Conservation (phyloP, 2,329 filamentous ascomycete genomes). For the Calonectria pauciramosa region DNA sequence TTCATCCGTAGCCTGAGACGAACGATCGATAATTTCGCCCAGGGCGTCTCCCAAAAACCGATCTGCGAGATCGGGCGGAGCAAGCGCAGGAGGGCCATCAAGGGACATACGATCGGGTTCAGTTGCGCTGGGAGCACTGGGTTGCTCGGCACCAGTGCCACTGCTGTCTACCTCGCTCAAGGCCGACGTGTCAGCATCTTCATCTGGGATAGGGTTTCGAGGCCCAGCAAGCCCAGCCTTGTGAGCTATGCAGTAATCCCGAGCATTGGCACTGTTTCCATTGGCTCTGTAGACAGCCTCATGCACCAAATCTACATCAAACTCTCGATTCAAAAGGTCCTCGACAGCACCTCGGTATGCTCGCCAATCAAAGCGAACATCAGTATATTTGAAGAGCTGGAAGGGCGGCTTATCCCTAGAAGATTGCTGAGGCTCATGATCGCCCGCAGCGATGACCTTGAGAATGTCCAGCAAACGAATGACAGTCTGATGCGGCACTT, state of each 20-base stretch:
- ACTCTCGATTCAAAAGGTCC: slow-evolving; percentile 50
- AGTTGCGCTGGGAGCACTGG: slow-evolving; percentile 38
- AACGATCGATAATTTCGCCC: slow-evolving; percentile 46
- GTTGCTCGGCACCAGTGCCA: slow-evolving; percentile 39
- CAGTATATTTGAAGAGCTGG: slow-evolving; percentile 59
- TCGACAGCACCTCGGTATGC: slow-evolving; percentile 46
- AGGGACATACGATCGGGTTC: slow-evolving; percentile 56
- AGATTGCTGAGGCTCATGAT: slow-evolving; percentile 77
- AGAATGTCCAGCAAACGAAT: slow-evolving; percentile 88
- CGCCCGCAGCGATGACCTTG: slow-evolving; percentile 81
- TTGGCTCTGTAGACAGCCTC: slow-evolving; percentile 90
- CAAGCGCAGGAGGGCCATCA: slow-evolving; percentile 49
- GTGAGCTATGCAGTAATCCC: slow-evolving; percentile 82
- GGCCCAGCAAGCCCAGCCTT: slow-evolving; percentile 68
- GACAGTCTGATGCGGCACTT: slow-evolving; percentile 81
- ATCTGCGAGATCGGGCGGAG: slow-evolving; percentile 41
- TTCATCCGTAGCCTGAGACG: slow-evolving; percentile 37
- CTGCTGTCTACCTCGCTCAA: slow-evolving; percentile 43
- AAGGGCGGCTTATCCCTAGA: slow-evolving; percentile 66
- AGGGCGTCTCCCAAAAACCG: slow-evolving; percentile 45
- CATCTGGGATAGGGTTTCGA: slow-evolving; percentile 76
- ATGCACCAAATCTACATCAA: slow-evolving; percentile 72
- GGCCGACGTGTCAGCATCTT: slow-evolving; percentile 63
- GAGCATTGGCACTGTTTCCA: slow-evolving; percentile 70
- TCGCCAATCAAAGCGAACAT: slow-evolving; percentile 63